Percentiles rank a stretch among this genome's conserved stretches.
phyloP scores from a whole-genome alignment of 495 filamentous ascomycete genomes.

The Xylaria nigripes region DNA sequence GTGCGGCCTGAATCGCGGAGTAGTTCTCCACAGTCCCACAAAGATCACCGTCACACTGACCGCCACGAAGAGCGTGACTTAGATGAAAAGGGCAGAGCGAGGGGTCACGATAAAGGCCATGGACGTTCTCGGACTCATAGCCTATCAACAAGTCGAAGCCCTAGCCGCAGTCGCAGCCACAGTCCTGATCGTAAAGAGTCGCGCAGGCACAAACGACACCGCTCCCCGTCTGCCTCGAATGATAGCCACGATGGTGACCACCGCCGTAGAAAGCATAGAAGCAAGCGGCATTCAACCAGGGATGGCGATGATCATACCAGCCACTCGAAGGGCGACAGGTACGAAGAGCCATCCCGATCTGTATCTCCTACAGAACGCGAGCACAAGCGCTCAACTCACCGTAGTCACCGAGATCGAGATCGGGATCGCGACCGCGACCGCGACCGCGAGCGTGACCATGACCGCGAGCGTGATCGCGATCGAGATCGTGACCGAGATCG shows the following conservation, averaged over 20 bases:
- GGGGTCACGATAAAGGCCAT: constrained; percentile 22
- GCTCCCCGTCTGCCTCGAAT: constrained; percentile 43
- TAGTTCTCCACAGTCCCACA: constrained; percentile 32
- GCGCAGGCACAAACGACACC: constrained; percentile 50
- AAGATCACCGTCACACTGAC: constrained; percentile 26
- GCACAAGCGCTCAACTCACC: constrained; percentile 42
- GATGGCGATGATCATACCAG: constrained; percentile 31
- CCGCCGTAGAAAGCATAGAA: constrained; percentile 43
- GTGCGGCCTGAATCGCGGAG: constrained; percentile 32
- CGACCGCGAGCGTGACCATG: constrained; percentile 30
- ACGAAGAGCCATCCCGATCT: constrained; percentile 42
- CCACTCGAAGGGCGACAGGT: constrained; percentile 28
- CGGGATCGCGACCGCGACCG: constrained; percentile 25
- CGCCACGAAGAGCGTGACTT: constrained; percentile 25
- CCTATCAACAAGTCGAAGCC: constrained; percentile 18
- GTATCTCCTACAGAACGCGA: constrained; percentile 43
- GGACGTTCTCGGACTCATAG: constrained; percentile 20
- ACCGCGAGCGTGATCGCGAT: constrained; percentile 30
- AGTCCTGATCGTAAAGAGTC: constrained; percentile 44
- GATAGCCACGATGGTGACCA: constrained; percentile 43
- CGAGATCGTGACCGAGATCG: constrained; percentile 29
- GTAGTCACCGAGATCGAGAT: constrained; percentile 42
- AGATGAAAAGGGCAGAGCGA: constrained; percentile 21
- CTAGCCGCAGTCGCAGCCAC: constrained; percentile 34
- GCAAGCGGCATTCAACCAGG: constrained; percentile 34